phyloP scores from a whole-genome alignment of 805 yeast species.

The Kockiozyma suomiensis region DNA sequence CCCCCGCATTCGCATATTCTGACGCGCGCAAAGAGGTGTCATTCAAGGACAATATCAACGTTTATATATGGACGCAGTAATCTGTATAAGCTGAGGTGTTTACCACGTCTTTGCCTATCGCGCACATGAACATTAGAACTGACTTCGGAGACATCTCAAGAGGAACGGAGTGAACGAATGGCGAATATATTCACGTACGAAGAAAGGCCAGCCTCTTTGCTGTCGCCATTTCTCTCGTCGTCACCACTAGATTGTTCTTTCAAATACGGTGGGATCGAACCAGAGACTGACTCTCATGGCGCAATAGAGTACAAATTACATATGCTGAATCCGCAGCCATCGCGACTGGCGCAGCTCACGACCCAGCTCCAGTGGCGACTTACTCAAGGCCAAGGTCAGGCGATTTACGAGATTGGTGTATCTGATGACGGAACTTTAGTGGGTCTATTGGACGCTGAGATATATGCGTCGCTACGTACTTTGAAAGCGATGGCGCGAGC shows the following conservation, averaged over 20 bases:
- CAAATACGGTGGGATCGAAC: constrained; percentile 2
- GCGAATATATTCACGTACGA: constrained; percentile 26
- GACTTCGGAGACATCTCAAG: not conserved
- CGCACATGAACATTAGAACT: not conserved
- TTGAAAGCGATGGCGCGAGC: constrained; percentile 23
- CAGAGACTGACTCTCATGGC: constrained; percentile 32
- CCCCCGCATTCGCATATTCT: not conserved
- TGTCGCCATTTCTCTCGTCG: constrained; percentile 19
- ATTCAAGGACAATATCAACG: too few species aligned
- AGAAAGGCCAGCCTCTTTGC: constrained; percentile 19
- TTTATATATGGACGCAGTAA: not conserved
- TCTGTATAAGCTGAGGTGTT: not conserved
- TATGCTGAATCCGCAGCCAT: constrained; percentile 23
- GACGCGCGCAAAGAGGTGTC: not conserved
- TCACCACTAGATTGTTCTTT: not conserved
- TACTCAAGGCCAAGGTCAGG: constrained; percentile 33
- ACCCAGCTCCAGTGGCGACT: constrained; percentile 35
- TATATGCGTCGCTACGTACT: constrained; percentile 28
- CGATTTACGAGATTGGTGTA: constrained; percentile 33
- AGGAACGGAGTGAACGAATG: not conserved
- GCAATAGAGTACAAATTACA: constrained; percentile 34
- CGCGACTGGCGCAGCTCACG: constrained; percentile 33
- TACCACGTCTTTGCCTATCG: not conserved
- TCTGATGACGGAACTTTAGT: constrained; percentile 28
- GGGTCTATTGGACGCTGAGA: constrained; percentile 23